phyloP scores from a whole-genome alignment of 2,329 filamentous ascomycete genomes.

The Calonectria leucothoes region DNA sequence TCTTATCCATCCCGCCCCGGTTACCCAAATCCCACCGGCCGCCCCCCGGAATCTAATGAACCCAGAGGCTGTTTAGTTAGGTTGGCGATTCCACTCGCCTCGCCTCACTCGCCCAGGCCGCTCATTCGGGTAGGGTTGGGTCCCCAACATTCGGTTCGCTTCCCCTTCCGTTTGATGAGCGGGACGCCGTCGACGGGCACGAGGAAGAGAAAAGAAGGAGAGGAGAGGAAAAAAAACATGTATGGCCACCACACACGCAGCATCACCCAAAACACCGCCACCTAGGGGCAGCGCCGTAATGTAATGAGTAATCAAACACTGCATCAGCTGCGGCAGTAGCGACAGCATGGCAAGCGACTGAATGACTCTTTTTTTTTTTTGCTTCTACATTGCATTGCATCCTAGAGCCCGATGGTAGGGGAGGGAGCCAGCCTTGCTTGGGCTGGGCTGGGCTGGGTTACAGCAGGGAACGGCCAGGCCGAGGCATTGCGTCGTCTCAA shows the following conservation, averaged over 20 bases:
- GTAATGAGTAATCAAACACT: conserved; percentile 22
- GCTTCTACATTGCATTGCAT: conserved; percentile 10
- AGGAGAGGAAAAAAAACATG: conserved; percentile 19
- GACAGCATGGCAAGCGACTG: not conserved
- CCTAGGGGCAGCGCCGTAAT: conserved; percentile 12
- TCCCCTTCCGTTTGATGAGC: not conserved
- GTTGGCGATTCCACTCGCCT: conserved; percentile 7
- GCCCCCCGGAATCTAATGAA: conserved; percentile 18
- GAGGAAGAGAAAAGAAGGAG: not conserved
- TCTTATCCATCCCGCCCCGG: not conserved
- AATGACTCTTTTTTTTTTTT: conserved; percentile 1
- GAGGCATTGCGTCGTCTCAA: conserved; percentile 16
- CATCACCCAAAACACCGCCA: conserved; percentile 25
- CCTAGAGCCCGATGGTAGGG: not conserved
- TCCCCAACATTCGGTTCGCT: not conserved
- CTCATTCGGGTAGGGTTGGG: not conserved
- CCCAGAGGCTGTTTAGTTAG: conserved; percentile 11
- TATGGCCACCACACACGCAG: conserved; percentile 26
- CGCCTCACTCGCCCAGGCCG: conserved; percentile 1
- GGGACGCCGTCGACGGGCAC: not conserved
- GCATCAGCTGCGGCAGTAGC: conserved; percentile 28
- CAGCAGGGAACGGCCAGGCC: conserved; percentile 11
- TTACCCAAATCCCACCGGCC: conserved; percentile 5
- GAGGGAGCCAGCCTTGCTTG: not conserved
- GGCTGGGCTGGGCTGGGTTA: conserved; percentile 10